Evolutionary conservation across 805 yeast species (phyloP), one percentile per base, ranked within the genome.

Genomic region (Schwanniomyces vanrijiae): DNA sequence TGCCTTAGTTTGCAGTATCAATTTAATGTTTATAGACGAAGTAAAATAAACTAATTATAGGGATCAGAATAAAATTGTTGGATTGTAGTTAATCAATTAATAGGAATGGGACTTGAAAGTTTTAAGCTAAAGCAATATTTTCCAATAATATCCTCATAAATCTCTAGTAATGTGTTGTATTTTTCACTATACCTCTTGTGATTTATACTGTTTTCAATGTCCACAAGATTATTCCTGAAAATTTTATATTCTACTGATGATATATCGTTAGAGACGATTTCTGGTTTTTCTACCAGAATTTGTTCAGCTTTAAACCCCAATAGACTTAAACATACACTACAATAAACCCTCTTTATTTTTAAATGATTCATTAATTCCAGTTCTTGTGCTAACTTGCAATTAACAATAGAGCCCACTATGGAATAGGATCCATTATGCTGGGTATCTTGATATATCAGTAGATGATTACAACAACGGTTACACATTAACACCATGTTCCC

Each of bases 301-400:
- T 46, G 43, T 16, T 45, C 44, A 4, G 56, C 45, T 28, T 48
- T 52, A 37, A 54, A 57, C 21, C 61, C 59, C 11, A 57, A 18
- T 19, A 47, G 37, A 24, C 39, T 41, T 18, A 24, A 26, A 40
- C 58, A 55, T n/a, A 26, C n/a, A 21, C 34, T 40, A 24, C 58
- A 55, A 25, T 43, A 46, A 3, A 49, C 21, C 19, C 47, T 50
- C 24, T 42, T 45, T 13, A 52, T 37, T 26, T 43, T 22, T 14
- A 42, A 10, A 21, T 37, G 21, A 9, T 43, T 38, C 13, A 28
- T 41, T 14, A 45, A 35, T 24, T 44, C 38, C 22, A 20, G 26
- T 13, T 50, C 42, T 10, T 33, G 7, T 25, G 44, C 45, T 5
- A 42, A 14, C 11, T 19, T 46, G 26, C 44, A 25, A 37, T 50